Base-by-base conservation (phyloP, 176 grass and related monocot genomes). In the Oryza meridionalis region DNA sequence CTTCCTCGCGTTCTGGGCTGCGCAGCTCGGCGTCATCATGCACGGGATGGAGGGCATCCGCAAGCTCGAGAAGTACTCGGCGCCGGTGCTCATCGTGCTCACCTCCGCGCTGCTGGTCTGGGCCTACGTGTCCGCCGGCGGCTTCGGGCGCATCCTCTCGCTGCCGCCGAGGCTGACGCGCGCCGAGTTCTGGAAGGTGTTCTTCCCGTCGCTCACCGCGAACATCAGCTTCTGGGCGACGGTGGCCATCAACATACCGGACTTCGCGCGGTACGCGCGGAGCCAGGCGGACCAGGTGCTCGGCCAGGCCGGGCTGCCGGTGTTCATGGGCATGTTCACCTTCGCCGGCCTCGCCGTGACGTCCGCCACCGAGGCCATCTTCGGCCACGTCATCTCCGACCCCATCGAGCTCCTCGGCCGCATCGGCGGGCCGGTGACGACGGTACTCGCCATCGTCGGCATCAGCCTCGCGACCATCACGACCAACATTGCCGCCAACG, bases 171-270 rank as follows among this genome's bases (percentile, higher is more conserved):
- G 96, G 19, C 86, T 98, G 14, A 84, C 91, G 5, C 15, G 72
- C 8, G 31, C 70, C 1, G 82, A 95, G 81, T 98, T 98, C 86
- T 94, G 93, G 96, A 32, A 76, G 26, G 82, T 98, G 17, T 98
- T 98, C 84, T 98, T 95, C 93, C 93, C 93, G 3, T 70, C 93
- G 31, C 93, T 98, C 77, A 95, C 93, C 15, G 96, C 96, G 5
- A 98, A 95, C 91, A 90, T 98, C 46, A 93, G 96, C 85, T 98
- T 94, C 91, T 98, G 96, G 96, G 96, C 93, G 16, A 98, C 93
- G 5, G 84, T 98, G 75, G 93, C 93, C 44, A 79, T 95, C 77
- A 98, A 98, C 89, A 95, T 98, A 19, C 96, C 96, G 2, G 96
- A 95, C 85, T 98, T 98, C 82, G 78, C 91, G 22, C 80, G 93